phyloP scores from a whole-genome alignment of 345 rosid species.

The Litchi chinensis region DNA sequence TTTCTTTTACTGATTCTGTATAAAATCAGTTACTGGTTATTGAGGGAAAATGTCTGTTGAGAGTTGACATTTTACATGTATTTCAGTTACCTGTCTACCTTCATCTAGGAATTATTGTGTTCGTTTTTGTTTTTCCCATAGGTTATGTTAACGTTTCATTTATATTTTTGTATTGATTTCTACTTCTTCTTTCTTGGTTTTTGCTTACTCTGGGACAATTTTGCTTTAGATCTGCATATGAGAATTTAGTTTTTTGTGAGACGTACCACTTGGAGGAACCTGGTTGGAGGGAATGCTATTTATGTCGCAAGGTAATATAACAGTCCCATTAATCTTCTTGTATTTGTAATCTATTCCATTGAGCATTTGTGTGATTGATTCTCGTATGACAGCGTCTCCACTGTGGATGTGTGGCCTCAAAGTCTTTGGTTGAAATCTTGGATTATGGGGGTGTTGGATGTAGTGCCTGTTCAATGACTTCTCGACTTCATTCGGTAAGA shows the following conservation, averaged over 20 bases:
- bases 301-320: conserved; percentile 60
- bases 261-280: conserved; percentile 71
- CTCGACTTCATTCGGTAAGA: conserved; percentile 51
- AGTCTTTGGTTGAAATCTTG: conserved; percentile 54
- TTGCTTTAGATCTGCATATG: conserved; percentile 66
- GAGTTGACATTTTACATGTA: background rate
- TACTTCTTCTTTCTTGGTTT: background rate
- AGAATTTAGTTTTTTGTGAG: conserved; percentile 62
- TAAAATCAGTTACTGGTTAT: background rate
- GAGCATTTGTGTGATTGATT: conserved; percentile 15
- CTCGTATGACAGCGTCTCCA: conserved; percentile 67
- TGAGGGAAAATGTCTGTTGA: background rate
- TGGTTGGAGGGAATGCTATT: conserved; percentile 90
- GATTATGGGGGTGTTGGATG: conserved; percentile 89
- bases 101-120: background rate
- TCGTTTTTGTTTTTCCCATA: background rate
- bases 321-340: background rate
- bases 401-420: conserved; percentile 88
- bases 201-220: conserved; percentile 1
- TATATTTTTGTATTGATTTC: conserved; percentile 6
- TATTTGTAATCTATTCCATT: background rate
- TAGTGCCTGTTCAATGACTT: conserved; percentile 47
- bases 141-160: conserved; percentile 1
- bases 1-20: background rate
- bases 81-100: background rate